Base-by-base conservation (phyloP, 352 stramenopile species). In the Nothophytophthora sp. region DNA sequence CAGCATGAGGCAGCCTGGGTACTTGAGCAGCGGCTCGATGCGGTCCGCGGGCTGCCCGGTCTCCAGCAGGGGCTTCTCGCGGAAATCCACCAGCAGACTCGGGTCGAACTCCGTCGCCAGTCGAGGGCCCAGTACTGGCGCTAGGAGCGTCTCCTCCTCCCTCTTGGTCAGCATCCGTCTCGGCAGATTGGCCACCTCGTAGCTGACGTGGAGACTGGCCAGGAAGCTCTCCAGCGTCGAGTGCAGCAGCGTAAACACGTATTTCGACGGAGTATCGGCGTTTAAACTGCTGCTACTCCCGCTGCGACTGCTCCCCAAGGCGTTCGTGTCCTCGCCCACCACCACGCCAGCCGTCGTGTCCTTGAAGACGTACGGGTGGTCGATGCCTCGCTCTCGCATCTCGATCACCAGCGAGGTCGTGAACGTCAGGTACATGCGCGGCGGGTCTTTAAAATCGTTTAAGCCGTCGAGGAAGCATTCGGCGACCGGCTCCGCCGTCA, bases 1-100 rank as follows among this genome's bases (percentile, higher is more conserved):
- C 29, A 97, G 60, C 69, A 97, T 92, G 15, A 98, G 44, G 27
- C 74, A 90, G 7, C 91, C 91, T 25, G 90, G 91, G 51, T 92
- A 90, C 43, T 88, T 80, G 5, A 96, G 67, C 28, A 98, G 50
- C 22, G 90, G 91, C 32, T 86, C 82, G 41, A 98, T 94, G 19
- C 90, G 77, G 38, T 88, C 69, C 6, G 82, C 83, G 9, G 71
- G 40, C 9, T 85, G 66, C 8, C 66, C 70, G 10, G 30, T 52
- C 5, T 70, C 54, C 16, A 93, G 61, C 18, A 95, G 35, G 15
- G 87, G 47, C 24, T 62, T 66, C 46, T 97, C 89, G 19, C 84
- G 68, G 48, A 93, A 96, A 57, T 97, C 88, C 9, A 92, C 75
- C 5, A 97, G 56, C 40, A 88, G 67, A 40, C 81, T 89, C 22